Base-by-base conservation (phyloP, 2,329 filamentous ascomycete species). In the Aureobasidium melanogenum region DNA sequence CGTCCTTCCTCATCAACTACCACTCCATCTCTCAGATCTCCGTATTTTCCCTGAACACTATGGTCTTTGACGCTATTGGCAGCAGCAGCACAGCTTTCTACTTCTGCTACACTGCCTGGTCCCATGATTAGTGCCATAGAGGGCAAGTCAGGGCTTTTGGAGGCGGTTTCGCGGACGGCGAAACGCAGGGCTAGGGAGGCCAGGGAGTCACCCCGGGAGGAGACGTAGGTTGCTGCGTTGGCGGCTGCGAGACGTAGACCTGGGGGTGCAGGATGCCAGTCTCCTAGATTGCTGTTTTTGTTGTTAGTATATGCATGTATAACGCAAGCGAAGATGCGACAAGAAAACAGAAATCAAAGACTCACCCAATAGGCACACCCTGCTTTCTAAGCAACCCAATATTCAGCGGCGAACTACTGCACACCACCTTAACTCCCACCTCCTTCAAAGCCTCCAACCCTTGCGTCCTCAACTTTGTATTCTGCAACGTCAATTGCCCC, bases 401-500 rank as follows among this genome's bases (percentile, higher is more conserved):
- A 26, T 55, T 55, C 59, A 63, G 57, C 30, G 62, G 62, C 17
- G 41, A 50, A 28, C 43, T 51, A 7, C 17, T n/a, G 15, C 58
- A 61, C n/a, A 63, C 62, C 17, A 50, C 24, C 6, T 7, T 3
- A 15, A 63, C 62, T 10, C 62, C 62, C 3, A 43, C 62, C 39
- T 51, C 6, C 5, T 15, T 36, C 38, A 63, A 44, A 8, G 17
- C 30, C 38, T 19, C 10, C 52, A 63, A 47, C 6, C 62, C 62
- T n/a, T 55, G 9, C 1, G 28, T 32, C 41, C 58, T 60, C 38
- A 63, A 26, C 28, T 30, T 43, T 44, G 59, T 63, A 50, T 63
- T 63, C 34, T 63, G 62, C 46, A 63, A 10, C 24, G 62, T 62
- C 52, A 63, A 41, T 9, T 63, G 62, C 12, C 58, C 62, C 62